A percentile compares a stretch with the other conserved stretches of the same genome.
Evolutionary conservation across 352 stramenopile species (phyloP).

Genomic region (Phytophthora quininea): DNA sequence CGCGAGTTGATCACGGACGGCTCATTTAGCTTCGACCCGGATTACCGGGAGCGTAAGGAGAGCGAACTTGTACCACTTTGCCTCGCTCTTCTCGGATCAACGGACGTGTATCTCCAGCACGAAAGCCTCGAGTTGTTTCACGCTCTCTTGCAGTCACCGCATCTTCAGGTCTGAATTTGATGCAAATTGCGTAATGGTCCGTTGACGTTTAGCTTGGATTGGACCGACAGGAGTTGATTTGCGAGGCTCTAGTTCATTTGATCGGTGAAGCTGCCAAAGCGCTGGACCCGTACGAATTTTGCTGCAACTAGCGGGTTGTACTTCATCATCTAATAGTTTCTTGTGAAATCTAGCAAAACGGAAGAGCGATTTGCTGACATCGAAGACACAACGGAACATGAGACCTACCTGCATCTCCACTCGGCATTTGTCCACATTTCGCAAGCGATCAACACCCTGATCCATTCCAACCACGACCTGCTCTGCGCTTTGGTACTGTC

Average conservation of each 20-base stretch:
- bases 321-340: too few relatives aligned
- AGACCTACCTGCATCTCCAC: slow-evolving; percentile 59
- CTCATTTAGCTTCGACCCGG: slow-evolving; percentile 58
- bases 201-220: background rate
- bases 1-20: slow-evolving; percentile 53
- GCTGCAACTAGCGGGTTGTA: too few relatives aligned
- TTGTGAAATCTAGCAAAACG: slow-evolving; percentile 26
- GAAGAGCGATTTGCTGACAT: slow-evolving; percentile 42
- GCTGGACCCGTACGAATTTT: slow-evolving; percentile 39
- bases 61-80: slow-evolving; percentile 43
- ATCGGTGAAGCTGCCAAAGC: slow-evolving; percentile 45
- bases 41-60: slow-evolving; percentile 44
- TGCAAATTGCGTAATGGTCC: background rate
- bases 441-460: slow-evolving; percentile 56
- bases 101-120: slow-evolving; percentile 52
- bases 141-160: slow-evolving; percentile 39
- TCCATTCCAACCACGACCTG: slow-evolving; percentile 49
- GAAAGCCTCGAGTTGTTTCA: slow-evolving; percentile 69
- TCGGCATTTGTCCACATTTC: slow-evolving; percentile 54
- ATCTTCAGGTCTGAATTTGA: slow-evolving; percentile 37
- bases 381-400: slow-evolving; percentile 52
- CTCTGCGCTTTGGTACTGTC: slow-evolving; percentile 46
- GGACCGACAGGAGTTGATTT: slow-evolving; percentile 40
- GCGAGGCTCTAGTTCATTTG: slow-evolving; percentile 38
- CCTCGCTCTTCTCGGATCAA: slow-evolving; percentile 41